Conservation (phyloP, 305 asterid genomes). For the Ajuga reptans region DNA sequence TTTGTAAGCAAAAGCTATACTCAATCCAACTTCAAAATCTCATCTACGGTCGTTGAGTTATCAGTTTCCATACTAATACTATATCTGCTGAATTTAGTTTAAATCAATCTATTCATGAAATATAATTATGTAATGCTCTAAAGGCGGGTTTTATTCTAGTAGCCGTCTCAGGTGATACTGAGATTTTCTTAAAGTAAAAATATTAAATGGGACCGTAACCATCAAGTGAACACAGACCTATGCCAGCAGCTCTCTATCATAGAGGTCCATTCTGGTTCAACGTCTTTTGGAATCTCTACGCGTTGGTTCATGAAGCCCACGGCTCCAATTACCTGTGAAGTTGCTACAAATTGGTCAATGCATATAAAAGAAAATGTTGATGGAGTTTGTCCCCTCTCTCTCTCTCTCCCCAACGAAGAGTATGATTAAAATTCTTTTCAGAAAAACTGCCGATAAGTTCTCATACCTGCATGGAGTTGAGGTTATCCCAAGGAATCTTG, state of each 20-base stretch:
- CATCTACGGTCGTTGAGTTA: not conserved
- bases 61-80: not conserved
- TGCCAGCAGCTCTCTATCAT: slow-evolving; percentile 82
- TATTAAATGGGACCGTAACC: not conserved
- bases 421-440: not conserved
- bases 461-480: slow-evolving; percentile 95
- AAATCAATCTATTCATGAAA: too few relatives aligned
- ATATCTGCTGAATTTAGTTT: too few relatives aligned
- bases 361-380: not conserved
- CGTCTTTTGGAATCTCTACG: slow-evolving; percentile 70
- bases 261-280: slow-evolving; percentile 73
- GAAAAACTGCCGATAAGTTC: not conserved
- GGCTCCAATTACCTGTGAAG: slow-evolving; percentile 79
- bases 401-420: not conserved
- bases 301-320: slow-evolving; percentile 95
- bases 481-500: slow-evolving; percentile 88
- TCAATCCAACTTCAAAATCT: slow-evolving; percentile 4
- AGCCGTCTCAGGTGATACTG: not conserved
- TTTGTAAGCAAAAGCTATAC: too few relatives aligned
- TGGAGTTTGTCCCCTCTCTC: not conserved
- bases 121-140: not conserved
- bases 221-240: slow-evolving; percentile 34
- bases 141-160: not conserved
- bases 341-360: not conserved
- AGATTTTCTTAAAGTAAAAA: not conserved